Percentiles rank a stretch among this genome's conserved stretches.
phyloP scores from a whole-genome alignment of 2,329 filamentous ascomycete species.

The Fusarium sp. region DNA sequence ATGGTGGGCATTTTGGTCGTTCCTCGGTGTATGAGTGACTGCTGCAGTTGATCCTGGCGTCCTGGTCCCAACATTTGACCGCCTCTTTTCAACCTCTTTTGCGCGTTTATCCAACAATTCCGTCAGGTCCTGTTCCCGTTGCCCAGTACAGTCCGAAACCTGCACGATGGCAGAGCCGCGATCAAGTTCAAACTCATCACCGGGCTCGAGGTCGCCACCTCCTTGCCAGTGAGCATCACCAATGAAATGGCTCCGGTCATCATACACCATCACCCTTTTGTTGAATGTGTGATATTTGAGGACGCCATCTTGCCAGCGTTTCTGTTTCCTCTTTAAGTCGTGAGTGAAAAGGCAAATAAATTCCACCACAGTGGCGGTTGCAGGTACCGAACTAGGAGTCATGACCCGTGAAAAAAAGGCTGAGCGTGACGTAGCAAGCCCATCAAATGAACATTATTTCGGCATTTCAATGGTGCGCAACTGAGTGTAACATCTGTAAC shows the following conservation, averaged over 20 bases:
- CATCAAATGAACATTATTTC: background rate
- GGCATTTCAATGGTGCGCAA: constrained; percentile 15
- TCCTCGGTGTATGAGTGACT: constrained; percentile 38
- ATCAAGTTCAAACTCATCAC: constrained; percentile 85
- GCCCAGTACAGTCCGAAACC: constrained; percentile 79
- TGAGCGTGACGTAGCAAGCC: background rate
- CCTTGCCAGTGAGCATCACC: constrained; percentile 87
- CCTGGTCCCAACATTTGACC: constrained; percentile 58
- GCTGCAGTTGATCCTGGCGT: constrained; percentile 38
- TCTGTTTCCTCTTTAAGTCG: constrained; percentile 86
- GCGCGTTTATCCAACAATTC: constrained; percentile 77
- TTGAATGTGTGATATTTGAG: constrained; percentile 93
- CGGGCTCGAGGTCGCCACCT: constrained; percentile 76
- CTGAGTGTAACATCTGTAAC: background rate
- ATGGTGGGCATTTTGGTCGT: constrained; percentile 44
- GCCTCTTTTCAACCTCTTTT: constrained; percentile 65
- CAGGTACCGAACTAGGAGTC: constrained; percentile 29
- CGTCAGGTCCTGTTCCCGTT: constrained; percentile 80
- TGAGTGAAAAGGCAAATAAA: constrained; percentile 89
- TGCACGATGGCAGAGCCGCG: constrained; percentile 81
- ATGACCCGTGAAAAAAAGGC: constrained; percentile 17
- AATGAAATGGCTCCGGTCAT: constrained; percentile 81
- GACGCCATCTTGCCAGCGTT: constrained; percentile 92
- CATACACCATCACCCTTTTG: constrained; percentile 89
- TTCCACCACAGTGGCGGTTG: constrained; percentile 79